A percentile compares a stretch with the other conserved stretches of the same genome.
These are phyloP conservation scores for Arabidopsis thaliana DNA, from an alignment of 345 rosid genomes.

Conservation along the genomic window TAIR10.1 NC_003074.8:1991001-1991500, in stretches of 20 bases:
- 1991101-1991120: conserved; percentile 96
- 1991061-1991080: conserved; percentile 92
- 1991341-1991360: conserved; percentile 93
- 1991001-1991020: conserved; percentile 90
- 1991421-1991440: conserved; percentile 8
- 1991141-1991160: conserved; percentile 25
- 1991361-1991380: conserved; percentile 91
- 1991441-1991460: not conserved
- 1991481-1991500: conserved; percentile 94
- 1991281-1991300: conserved; percentile 79
- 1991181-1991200: not conserved
- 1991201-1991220: not conserved
- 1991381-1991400: conserved; percentile 44
- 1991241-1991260: conserved; percentile 95
- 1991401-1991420: not conserved
- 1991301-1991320: conserved; percentile 83
- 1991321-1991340: conserved; percentile 96
- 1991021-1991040: conserved; percentile 69
- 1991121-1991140: conserved; percentile 97
- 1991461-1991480: conserved; percentile 64
- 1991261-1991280: conserved; percentile 86
- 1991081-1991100: conserved; percentile 96
- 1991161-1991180: conserved; percentile 9
- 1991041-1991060: conserved; percentile 72
- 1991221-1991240: conserved; percentile 67